A percentile compares a stretch with the other conserved stretches of the same genome.
phyloP scores from a whole-genome alignment of 2,329 filamentous ascomycete species.

The Colletotrichum lentis region DNA sequence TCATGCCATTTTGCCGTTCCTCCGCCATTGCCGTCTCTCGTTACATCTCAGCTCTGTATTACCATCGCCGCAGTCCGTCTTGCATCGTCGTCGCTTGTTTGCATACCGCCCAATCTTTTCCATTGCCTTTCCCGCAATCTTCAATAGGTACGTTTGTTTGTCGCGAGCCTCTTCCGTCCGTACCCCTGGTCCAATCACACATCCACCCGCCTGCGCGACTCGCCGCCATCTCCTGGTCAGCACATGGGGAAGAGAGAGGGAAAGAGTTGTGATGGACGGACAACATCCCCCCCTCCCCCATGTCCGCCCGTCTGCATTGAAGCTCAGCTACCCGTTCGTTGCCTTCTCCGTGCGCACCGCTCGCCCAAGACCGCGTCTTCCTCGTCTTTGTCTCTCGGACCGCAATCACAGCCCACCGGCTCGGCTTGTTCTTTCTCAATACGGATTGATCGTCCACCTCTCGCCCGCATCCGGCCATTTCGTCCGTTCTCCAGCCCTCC shows the following conservation, averaged over 20 bases:
- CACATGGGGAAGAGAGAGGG: conserved; percentile 1
- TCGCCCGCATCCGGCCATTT: conserved; percentile 17
- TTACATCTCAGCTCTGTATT: not conserved
- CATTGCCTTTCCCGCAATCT: conserved; percentile 11
- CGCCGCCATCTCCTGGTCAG: conserved; percentile 18
- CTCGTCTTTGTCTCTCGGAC: conserved; percentile 21
- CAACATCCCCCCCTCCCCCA: conserved; percentile 24
- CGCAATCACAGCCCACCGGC: conserved; percentile 17
- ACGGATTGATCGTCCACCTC: conserved; percentile 20
- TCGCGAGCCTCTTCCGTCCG: conserved; percentile 16
- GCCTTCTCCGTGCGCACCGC: conserved; percentile 12
- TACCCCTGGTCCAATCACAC: conserved; percentile 7
- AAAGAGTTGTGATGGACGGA: conserved; percentile 19
- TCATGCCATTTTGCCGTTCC: not conserved
- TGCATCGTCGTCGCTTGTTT: conserved; percentile 2
- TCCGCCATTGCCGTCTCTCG: conserved; percentile 6
- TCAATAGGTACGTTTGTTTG: conserved; percentile 25
- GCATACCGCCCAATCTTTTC: not conserved
- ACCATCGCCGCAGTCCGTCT: not conserved
- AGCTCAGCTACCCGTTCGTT: conserved; percentile 23
- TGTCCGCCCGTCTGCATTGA: conserved; percentile 31
- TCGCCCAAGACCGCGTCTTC: conserved; percentile 11
- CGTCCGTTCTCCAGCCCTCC: conserved; percentile 14
- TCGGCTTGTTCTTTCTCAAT: not conserved
- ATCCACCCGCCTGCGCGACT: conserved; percentile 11